phyloP scores from a whole-genome alignment of 2,329 filamentous ascomycete genomes.

The Arthroderma sp. region DNA sequence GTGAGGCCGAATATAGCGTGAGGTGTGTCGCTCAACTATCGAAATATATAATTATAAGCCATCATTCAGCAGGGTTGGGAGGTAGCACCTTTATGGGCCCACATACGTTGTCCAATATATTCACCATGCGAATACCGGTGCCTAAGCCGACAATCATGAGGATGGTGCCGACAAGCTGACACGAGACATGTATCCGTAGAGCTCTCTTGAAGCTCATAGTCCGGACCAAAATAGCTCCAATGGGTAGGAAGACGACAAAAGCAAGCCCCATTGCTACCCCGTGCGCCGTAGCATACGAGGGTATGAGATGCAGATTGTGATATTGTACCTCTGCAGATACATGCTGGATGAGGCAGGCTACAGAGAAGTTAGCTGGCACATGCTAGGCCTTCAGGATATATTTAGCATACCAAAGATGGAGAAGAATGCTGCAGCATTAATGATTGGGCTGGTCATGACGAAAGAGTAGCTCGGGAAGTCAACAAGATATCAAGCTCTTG shows the following conservation, averaged over 20 bases:
- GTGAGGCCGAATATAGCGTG: constrained; percentile 19
- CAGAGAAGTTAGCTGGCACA: not conserved
- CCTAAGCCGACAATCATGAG: constrained; percentile 19
- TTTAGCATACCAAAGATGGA: too few relatives aligned
- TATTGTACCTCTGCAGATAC: constrained; percentile 3
- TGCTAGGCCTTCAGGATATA: too few relatives aligned
- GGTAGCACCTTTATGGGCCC: not conserved
- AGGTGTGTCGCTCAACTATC: constrained; percentile 9
- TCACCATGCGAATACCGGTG: constrained; percentile 18
- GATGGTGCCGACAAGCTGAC: constrained; percentile 16
- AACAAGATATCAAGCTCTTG: too few relatives aligned
- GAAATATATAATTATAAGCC: not conserved
- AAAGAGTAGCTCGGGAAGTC: too few relatives aligned
- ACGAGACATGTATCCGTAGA: constrained; percentile 15
- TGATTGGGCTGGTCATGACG: too few relatives aligned
- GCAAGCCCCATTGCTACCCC: constrained; percentile 16
- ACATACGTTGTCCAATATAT: constrained; percentile 12
- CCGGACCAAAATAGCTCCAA: constrained; percentile 15
- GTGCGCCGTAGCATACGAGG: constrained; percentile 13
- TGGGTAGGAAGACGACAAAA: constrained; percentile 18
- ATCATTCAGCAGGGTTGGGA: too few relatives aligned
- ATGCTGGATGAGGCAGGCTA: not conserved
- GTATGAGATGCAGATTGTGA: constrained; percentile 12
- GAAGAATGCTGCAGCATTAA: too few relatives aligned
- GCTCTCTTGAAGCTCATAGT: constrained; percentile 11